Evolutionary conservation across 2,329 filamentous ascomycete species (phyloP).

Genomic region (Lachnellula cervina): DNA sequence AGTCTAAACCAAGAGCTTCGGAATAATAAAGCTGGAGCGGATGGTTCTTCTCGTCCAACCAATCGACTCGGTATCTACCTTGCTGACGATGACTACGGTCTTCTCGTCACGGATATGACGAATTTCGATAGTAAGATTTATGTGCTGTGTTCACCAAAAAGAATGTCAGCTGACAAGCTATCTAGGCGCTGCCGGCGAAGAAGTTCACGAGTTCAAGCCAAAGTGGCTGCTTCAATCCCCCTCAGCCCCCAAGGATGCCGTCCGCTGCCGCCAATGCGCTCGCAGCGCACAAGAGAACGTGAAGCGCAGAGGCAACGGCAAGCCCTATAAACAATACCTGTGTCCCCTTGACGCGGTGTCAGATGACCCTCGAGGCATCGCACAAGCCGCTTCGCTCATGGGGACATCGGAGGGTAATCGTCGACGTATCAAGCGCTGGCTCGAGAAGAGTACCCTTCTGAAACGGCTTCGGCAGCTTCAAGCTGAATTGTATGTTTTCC

Average conservation of each 20-base stretch:
- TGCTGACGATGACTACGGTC: conserved; percentile 55
- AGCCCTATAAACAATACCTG: conserved; percentile 36
- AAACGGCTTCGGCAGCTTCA: conserved; percentile 40
- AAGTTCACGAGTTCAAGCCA: conserved; percentile 71
- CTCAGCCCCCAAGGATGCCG: conserved; percentile 57
- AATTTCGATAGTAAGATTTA: conserved; percentile 15
- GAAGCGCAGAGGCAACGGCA: conserved; percentile 11
- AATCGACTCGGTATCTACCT: conserved; percentile 48
- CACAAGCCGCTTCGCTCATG: conserved; percentile 32
- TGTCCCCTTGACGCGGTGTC: conserved; percentile 64
- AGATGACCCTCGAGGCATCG: conserved; percentile 40
- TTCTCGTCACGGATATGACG: conserved; percentile 72
- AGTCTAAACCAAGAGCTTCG: conserved; percentile 51
- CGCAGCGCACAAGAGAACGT: conserved; percentile 23
- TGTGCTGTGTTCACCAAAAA: background rate
- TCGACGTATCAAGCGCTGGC: conserved; percentile 33
- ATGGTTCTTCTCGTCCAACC: conserved; percentile 34
- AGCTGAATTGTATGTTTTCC: conserved; percentile 16
- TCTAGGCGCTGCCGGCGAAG: conserved; percentile 24
- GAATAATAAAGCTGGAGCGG: conserved; percentile 2
- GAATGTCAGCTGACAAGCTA: background rate
- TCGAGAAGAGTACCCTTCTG: conserved; percentile 27
- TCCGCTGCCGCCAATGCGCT: conserved; percentile 72
- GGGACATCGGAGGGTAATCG: background rate
- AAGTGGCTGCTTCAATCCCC: conserved; percentile 80